A percentile compares a stretch with the other conserved stretches of the same genome.
Evolutionary conservation across 2,329 filamentous ascomycete species (phyloP).

Genomic region (Cladorrhinum sp.): DNA sequence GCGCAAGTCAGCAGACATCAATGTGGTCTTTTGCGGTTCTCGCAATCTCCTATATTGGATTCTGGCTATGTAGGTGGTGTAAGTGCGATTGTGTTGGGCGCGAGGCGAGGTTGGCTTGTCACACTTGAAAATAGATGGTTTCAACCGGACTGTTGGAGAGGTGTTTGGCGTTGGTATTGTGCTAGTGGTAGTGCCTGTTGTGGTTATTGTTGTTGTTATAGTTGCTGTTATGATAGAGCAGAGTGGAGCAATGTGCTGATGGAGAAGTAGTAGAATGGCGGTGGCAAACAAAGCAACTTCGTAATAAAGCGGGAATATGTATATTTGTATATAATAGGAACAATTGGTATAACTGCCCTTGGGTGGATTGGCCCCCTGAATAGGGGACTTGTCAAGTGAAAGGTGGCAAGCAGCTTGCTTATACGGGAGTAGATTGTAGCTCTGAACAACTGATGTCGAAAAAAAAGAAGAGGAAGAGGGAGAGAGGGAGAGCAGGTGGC

Average conservation of each 20-base stretch:
- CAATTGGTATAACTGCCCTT: conserved; percentile 10
- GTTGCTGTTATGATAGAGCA: neutral
- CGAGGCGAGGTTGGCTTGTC: conserved; percentile 9
- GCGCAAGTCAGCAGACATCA: conserved; percentile 59
- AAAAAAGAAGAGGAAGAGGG: conserved; percentile 3
- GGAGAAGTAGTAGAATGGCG: neutral
- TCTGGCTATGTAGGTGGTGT: neutral
- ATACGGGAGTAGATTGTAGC: conserved; percentile 3
- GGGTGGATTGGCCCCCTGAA: conserved; percentile 22
- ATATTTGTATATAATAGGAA: neutral
- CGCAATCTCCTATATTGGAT: neutral
- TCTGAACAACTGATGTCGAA: neutral
- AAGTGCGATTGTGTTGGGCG: neutral
- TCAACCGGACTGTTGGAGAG: neutral
- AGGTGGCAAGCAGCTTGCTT: conserved; percentile 9
- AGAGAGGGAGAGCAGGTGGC: neutral
- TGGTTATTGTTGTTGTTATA: neutral
- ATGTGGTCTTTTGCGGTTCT: conserved; percentile 39
- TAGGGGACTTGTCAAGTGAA: conserved; percentile 22
- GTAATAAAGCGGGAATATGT: neutral
- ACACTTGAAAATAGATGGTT: neutral
- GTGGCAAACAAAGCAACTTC: neutral
- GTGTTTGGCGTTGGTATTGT: neutral
- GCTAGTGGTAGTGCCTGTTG: too few species aligned
- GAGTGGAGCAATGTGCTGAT: neutral